Evolutionary conservation across 176 grass and related monocot species (phyloP).

Genomic region (Aegilops tauschii): DNA sequence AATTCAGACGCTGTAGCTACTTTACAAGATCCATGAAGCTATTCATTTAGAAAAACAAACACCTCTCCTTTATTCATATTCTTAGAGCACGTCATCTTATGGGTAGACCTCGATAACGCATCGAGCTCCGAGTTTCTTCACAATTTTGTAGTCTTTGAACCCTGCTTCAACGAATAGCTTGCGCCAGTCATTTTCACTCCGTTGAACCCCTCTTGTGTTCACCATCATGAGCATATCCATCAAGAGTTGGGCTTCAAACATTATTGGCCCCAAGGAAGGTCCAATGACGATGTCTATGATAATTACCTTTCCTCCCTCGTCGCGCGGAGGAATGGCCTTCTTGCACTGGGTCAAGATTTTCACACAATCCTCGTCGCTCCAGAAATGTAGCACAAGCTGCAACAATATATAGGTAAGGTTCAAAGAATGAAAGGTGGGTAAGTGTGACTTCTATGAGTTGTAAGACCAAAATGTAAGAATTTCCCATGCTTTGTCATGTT

Average conservation of each 20-base stretch:
- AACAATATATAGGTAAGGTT: neutral
- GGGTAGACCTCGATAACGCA: neutral
- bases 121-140: neutral
- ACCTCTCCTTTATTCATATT: neutral
- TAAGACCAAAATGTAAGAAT: neutral
- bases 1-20: neutral
- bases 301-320: neutral
- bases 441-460: neutral
- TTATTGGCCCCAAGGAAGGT: neutral
- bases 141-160: neutral
- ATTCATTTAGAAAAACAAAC: neutral
- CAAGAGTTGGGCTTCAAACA: neutral
- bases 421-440: neutral
- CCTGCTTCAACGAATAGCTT: neutral
- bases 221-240: slow-evolving; percentile 1
- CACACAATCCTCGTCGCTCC: neutral
- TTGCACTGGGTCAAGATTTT: neutral
- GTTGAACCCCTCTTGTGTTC: neutral
- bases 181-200: neutral
- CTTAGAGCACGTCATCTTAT: neutral
- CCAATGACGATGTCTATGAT: neutral
- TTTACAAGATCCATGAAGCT: neutral
- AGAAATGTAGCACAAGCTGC: neutral
- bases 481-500: neutral
- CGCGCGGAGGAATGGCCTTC: neutral